Evolutionary conservation across 1,284 basidiomycete species (phyloP).

Genomic region (Schizopora paradoxa): DNA sequence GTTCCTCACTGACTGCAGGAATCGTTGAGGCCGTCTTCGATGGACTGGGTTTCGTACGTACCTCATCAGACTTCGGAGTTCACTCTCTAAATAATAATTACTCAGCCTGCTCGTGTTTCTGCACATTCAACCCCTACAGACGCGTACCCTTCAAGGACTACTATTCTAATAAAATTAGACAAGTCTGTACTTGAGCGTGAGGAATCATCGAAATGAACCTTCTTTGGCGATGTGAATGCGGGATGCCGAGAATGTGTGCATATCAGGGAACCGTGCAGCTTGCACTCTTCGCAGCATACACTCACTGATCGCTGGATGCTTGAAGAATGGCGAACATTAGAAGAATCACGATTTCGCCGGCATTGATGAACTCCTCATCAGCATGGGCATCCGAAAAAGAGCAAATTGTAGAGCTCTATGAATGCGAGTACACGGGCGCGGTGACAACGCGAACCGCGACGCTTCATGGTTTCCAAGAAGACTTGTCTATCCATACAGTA

Average conservation of each 20-base stretch:
- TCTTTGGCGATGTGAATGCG: neutral
- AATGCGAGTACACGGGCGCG: conserved; percentile 62
- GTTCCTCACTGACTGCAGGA: conserved; percentile 94
- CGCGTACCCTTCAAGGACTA: conserved; percentile 78
- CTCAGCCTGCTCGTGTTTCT: conserved; percentile 91
- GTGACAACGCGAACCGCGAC: conserved; percentile 75
- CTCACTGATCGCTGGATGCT: neutral
- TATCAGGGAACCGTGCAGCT: neutral
- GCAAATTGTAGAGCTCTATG: conserved; percentile 60
- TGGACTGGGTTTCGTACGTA: conserved; percentile 88
- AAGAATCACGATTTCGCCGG: conserved; percentile 45
- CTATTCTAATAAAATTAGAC: conserved; percentile 93
- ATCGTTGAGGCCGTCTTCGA: conserved; percentile 97
- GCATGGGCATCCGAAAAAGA: conserved; percentile 67
- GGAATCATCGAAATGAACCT: conserved; percentile 59
- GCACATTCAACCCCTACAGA: conserved; percentile 89
- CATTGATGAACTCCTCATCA: conserved; percentile 70
- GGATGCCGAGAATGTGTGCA: conserved; percentile 5
- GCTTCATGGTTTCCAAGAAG: conserved; percentile 58
- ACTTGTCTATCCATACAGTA: conserved; percentile 52
- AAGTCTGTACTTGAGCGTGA: conserved; percentile 86
- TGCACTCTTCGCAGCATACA: too few relatives aligned
- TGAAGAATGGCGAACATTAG: conserved; percentile 44
- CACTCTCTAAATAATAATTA: conserved; percentile 11
- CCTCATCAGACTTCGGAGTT: conserved; percentile 11